A percentile compares a stretch with the other conserved stretches of the same genome.
These are phyloP conservation scores for Dactylonectria macrodidyma DNA, from an alignment of 2,329 filamentous ascomycete genomes.

Conservation along the genomic window DNA sequence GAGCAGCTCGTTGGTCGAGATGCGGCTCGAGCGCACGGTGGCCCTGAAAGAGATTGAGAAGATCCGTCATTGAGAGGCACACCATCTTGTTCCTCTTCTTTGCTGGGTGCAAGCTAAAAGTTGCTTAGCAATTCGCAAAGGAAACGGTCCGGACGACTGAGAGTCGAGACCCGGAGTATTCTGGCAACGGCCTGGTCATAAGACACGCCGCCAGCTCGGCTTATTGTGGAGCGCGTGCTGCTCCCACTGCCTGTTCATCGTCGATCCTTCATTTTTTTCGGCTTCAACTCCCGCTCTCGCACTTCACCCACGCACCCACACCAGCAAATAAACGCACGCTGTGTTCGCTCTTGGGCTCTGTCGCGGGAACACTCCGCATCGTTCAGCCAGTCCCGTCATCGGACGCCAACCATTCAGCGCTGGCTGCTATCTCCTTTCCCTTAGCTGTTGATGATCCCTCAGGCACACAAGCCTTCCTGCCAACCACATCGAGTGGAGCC, in stretches of 20 bases:
- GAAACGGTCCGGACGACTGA: not conserved
- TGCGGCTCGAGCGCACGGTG: not conserved
- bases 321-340: constrained; percentile 4
- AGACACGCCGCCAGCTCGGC: not conserved
- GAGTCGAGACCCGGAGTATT: too few species aligned
- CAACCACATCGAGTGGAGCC: constrained; percentile 11
- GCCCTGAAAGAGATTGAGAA: not conserved
- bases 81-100: not conserved
- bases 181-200: not conserved
- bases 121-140: too few species aligned
- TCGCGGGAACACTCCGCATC: not conserved
- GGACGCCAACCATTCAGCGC: not conserved
- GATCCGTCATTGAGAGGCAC: too few species aligned
- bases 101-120: not conserved
- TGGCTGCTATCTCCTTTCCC: not conserved
- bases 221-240: constrained; percentile 4
- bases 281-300: constrained; percentile 1
- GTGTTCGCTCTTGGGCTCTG: not conserved
- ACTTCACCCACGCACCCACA: constrained; percentile 6
- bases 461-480: constrained; percentile 3
- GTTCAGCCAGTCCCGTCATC: not conserved
- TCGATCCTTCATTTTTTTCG: constrained; percentile 15
- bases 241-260: constrained; percentile 2
- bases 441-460: constrained; percentile 17
- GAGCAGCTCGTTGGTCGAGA: not conserved